Percentiles rank a stretch among this genome's conserved stretches.
Conservation (phyloP, 73 alveolate genomes). For the Paramecium pentaurelia region DNA sequence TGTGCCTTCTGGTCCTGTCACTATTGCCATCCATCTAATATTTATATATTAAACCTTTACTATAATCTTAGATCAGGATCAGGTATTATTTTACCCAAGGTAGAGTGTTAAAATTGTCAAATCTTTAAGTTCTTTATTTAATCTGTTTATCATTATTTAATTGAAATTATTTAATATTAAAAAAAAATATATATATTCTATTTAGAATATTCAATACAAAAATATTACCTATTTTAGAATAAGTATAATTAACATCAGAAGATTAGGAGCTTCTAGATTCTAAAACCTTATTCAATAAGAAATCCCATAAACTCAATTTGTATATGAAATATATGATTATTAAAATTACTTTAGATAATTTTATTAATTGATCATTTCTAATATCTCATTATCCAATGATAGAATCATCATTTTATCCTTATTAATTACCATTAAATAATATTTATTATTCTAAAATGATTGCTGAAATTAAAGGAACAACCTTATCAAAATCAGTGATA, state of each 20-base stretch:
- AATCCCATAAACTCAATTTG: not conserved
- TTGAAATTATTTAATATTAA: not conserved
- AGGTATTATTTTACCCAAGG: not conserved
- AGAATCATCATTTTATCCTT: not conserved
- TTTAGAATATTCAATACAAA: not conserved
- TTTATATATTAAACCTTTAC: not conserved
- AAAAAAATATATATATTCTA: not conserved
- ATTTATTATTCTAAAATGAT: not conserved
- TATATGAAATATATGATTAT: not conserved
- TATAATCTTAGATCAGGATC: not conserved
- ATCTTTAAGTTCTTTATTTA: constrained; percentile 27
- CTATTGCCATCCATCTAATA: constrained; percentile 46
- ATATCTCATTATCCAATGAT: not conserved
- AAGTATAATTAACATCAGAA: no score
- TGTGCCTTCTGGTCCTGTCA: constrained; percentile 61
- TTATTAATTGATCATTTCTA: not conserved
- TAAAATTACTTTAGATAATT: not conserved
- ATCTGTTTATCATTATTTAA: constrained; percentile 40
- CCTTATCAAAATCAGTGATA: constrained; percentile 43
- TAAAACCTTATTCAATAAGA: not conserved
- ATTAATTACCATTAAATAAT: not conserved
- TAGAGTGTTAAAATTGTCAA: not conserved
- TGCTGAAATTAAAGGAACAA: not conserved
- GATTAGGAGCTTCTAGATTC: not conserved
- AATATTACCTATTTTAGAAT: no score